Conservation (phyloP, 2,329 filamentous ascomycete genomes). For the Taxawa tesnikishii region DNA sequence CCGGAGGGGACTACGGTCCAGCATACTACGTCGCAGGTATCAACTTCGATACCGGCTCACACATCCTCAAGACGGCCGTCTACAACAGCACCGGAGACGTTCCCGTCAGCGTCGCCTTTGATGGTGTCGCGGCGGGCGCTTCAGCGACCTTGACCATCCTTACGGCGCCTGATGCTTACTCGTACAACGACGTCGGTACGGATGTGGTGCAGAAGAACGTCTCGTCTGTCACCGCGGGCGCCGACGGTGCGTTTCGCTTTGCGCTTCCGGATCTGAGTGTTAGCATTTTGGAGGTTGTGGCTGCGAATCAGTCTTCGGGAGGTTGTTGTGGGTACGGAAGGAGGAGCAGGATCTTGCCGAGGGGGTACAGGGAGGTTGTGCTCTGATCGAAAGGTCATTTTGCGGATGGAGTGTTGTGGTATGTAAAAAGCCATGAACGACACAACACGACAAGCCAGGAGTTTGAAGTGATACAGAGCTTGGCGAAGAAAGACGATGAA, state of each 20-base stretch:
- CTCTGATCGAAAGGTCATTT: no score
- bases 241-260: conserved; percentile 39
- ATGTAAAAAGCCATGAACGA: no score
- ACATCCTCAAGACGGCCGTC: conserved; percentile 31
- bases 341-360: background rate
- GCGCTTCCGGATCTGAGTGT: conserved; percentile 42
- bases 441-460: no score
- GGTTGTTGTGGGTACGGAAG: conserved; percentile 3
- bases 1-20: conserved; percentile 18
- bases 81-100: conserved; percentile 33
- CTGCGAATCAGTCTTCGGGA: background rate
- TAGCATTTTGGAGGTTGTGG: conserved; percentile 36
- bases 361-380: conserved; percentile 6
- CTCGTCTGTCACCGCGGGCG: conserved; percentile 28
- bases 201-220: conserved; percentile 35
- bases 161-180: conserved; percentile 18
- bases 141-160: conserved; percentile 27
- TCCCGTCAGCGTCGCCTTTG: conserved; percentile 20
- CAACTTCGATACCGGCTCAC: conserved; percentile 18
- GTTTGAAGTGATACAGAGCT: no score
- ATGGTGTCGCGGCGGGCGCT: conserved; percentile 17
- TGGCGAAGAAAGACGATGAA: no score
- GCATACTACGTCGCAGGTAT: conserved; percentile 31
- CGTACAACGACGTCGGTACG: conserved; percentile 23
- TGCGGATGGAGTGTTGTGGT: no score